Evolutionary conservation across 495 filamentous ascomycete genomes (phyloP), one percentile per base, ranked within the genome.

Genomic region (Aspergillus wentii): DNA sequence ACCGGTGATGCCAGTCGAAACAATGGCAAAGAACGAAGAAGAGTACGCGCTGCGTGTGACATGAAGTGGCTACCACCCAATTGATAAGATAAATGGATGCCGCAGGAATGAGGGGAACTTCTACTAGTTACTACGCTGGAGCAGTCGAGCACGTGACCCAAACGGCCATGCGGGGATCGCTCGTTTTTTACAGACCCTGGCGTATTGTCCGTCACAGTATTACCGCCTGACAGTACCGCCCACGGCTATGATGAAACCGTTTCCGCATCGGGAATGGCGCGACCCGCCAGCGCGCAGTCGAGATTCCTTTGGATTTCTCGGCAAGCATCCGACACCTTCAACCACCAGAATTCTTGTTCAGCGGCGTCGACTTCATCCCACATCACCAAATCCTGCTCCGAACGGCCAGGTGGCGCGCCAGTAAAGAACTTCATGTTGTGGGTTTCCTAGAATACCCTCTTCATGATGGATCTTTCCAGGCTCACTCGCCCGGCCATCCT

Each of bases 401-500:
- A 28, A 28, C 4, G 9, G 25, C 4, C 4, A 21, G 17, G 40
- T 43, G 40, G 40, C 40, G 33, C 28, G 23, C 23, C 15, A 17
- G 13, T 16, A 33, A 22, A 28, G 30, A 15, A 33, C 29, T 8
- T 15, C 39, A 11, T 30, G 4, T 35, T 17, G 39, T 35, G 22
- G 39, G 31, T 35, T 41, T 20, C n/a, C n/a, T n/a, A n/a, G n/a
- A n/a, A n/a, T n/a, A n/a, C n/a, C n/a, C 8, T 30, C 17, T 9
- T 17, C 35, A 59, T n/a, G 20, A 68, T 68, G 66, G 64, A 64
- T 46, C 46, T 71, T 9, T 51, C 57, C 26, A 49, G 45, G 37
- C 54, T 69, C 3, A 65, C 60, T 14, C 54, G 66, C 15, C 65
- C 68, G 4, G 62, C 64, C 17, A 62, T 71, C 4, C 36, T 68